phyloP scores from a whole-genome alignment of 768 basidiomycete species.

The Hericium coralloides region DNA sequence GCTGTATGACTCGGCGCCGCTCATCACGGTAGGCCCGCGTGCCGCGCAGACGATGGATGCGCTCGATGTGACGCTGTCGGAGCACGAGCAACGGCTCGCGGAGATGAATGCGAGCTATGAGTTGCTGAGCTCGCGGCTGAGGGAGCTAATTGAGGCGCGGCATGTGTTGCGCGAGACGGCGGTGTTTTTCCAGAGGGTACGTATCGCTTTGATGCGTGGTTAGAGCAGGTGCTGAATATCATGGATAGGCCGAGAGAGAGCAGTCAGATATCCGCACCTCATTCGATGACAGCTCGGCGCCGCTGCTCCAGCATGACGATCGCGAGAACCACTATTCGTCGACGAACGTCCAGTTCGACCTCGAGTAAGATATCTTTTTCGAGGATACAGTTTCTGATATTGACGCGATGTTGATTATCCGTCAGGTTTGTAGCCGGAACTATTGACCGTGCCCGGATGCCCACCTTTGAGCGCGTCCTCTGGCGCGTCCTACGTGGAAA shows the following conservation, averaged over 20 bases:
- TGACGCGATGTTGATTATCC: background rate
- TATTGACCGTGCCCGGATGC: conserved; percentile 84
- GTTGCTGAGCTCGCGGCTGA: conserved; percentile 73
- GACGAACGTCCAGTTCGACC: conserved; percentile 60
- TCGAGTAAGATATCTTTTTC: conserved; percentile 54
- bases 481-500: conserved; percentile 98
- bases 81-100: conserved; percentile 74
- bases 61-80: conserved; percentile 76
- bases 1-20: conserved; percentile 75
- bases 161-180: conserved; percentile 93
- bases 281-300: conserved; percentile 86
- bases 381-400: background rate
- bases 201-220: conserved; percentile 12
- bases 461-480: conserved; percentile 93
- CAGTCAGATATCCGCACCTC: conserved; percentile 78
- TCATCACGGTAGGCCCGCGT: conserved; percentile 85
- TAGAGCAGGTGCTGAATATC: background rate
- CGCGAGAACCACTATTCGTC: conserved; percentile 53
- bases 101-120: conserved; percentile 96
- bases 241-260: conserved; percentile 63
- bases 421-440: conserved; percentile 90
- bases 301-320: conserved; percentile 88
- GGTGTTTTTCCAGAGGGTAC: conserved; percentile 85
- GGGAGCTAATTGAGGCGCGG: conserved; percentile 87
- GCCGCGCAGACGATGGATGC: conserved; percentile 92